Conservation (phyloP, 306 rosid species). For the Cajanus cajan region DNA sequence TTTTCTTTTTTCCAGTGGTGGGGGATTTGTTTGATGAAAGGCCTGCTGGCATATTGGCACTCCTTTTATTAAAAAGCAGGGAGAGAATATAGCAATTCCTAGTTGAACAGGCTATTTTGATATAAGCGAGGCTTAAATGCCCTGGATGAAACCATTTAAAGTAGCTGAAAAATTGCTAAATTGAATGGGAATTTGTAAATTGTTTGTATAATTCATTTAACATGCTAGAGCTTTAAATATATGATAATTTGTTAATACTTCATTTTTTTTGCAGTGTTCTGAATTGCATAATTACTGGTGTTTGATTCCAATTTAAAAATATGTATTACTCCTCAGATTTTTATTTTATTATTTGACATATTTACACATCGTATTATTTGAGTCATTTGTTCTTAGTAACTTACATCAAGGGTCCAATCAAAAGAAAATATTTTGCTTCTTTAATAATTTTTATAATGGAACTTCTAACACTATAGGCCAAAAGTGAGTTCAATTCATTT, state of each 20-base stretch:
- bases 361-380: too few species aligned
- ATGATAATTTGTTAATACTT: not conserved
- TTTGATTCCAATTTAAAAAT: too few species aligned
- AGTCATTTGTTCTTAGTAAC: too few species aligned
- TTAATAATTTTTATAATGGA: too few species aligned
- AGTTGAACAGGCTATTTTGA: not conserved
- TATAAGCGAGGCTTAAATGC: not conserved
- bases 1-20: not conserved
- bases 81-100: not conserved
- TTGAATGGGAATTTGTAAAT: slow-evolving; percentile 28
- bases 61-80: not conserved
- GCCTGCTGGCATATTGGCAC: slow-evolving; percentile 2
- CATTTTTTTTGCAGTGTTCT: not conserved
- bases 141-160: not conserved
- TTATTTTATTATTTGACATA: too few species aligned
- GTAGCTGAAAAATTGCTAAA: not conserved
- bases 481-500: too few species aligned
- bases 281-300: not conserved
- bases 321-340: too few species aligned
- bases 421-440: too few species aligned
- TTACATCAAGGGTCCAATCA: too few species aligned
- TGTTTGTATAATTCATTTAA: not conserved
- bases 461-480: too few species aligned
- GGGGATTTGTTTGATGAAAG: not conserved
- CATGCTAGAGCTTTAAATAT: slow-evolving; percentile 3